A percentile compares a stretch with the other conserved stretches of the same genome.
These are phyloP conservation scores for Termitomyces sp. DNA, from an alignment of 768 basidiomycete species.

Conservation along the genomic window DNA sequence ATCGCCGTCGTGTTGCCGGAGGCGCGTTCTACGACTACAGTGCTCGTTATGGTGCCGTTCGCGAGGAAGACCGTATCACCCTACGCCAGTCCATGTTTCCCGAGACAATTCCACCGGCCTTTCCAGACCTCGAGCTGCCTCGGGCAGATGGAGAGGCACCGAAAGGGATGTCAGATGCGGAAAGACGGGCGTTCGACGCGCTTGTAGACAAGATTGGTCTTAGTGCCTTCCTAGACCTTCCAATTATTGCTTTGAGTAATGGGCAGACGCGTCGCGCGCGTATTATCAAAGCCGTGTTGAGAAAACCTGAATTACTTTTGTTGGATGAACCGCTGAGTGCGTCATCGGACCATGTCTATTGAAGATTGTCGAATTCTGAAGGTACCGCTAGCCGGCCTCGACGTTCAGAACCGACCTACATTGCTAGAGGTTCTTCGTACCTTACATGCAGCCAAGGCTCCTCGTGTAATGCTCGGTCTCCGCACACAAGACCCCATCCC, in stretches of 20 bases:
- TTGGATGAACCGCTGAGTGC: conserved; percentile 91
- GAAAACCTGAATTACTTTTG: conserved; percentile 67
- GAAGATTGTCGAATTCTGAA: neutral
- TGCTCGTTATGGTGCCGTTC: conserved; percentile 84
- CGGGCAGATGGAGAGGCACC: conserved; percentile 12
- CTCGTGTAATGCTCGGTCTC: conserved; percentile 35
- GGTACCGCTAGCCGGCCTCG: conserved; percentile 65
- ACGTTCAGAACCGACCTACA: conserved; percentile 52
- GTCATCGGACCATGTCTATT: conserved; percentile 20
- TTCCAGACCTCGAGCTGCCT: conserved; percentile 18
- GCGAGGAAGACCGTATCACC: conserved; percentile 80
- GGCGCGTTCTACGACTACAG: conserved; percentile 91
- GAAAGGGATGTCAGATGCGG: conserved; percentile 15
- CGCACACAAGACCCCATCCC: conserved; percentile 71
- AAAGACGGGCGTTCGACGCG: conserved; percentile 40
- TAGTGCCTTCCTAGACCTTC: conserved; percentile 67
- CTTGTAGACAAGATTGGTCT: conserved; percentile 59
- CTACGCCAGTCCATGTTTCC: conserved; percentile 69
- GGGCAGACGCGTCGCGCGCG: conserved; percentile 89
- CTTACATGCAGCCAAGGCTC: conserved; percentile 17
- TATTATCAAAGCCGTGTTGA: conserved; percentile 73
- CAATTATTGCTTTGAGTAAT: conserved; percentile 81
- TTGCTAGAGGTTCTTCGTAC: conserved; percentile 41
- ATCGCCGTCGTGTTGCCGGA: conserved; percentile 49
- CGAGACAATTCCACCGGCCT: conserved; percentile 37